Conservation (phyloP, 768 basidiomycete genomes). For the Panaeolus papilionaceus region DNA sequence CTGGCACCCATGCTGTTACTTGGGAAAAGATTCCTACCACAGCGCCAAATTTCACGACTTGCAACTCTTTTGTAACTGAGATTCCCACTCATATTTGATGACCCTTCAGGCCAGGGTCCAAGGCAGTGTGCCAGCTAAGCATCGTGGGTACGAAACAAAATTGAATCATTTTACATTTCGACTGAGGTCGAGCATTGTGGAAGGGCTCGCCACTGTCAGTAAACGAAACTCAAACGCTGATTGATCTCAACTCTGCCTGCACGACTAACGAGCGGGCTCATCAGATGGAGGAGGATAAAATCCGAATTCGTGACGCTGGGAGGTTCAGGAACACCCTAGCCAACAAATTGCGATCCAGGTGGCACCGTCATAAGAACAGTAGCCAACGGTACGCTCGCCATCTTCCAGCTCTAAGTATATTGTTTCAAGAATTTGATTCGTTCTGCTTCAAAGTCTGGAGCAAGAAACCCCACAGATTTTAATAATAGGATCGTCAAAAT, state of each 20-base stretch:
- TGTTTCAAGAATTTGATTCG: not conserved
- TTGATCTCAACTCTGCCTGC: not conserved
- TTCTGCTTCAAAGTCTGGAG: not conserved
- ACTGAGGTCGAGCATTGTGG: not conserved
- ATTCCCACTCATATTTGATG: conserved; percentile 3
- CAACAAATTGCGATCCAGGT: not conserved
- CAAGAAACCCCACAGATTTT: not conserved
- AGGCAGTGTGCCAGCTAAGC: not conserved
- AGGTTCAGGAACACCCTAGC: not conserved
- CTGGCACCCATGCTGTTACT: not conserved
- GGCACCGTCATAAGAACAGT: not conserved
- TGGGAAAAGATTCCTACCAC: not conserved
- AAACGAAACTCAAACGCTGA: not conserved
- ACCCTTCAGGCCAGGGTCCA: not conserved
- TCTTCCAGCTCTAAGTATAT: too few species aligned
- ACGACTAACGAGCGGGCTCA: not conserved
- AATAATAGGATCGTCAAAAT: not conserved
- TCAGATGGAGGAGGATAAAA: not conserved
- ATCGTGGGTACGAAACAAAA: not conserved
- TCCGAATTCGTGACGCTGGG: not conserved
- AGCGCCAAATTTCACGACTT: not conserved
- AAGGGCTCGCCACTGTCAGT: not conserved
- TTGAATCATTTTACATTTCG: not conserved
- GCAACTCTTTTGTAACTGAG: not conserved
- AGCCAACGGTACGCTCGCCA: not conserved